Evolutionary conservation across 2,329 filamentous ascomycete genomes (phyloP).

Genomic region (Talaromyces sp.): DNA sequence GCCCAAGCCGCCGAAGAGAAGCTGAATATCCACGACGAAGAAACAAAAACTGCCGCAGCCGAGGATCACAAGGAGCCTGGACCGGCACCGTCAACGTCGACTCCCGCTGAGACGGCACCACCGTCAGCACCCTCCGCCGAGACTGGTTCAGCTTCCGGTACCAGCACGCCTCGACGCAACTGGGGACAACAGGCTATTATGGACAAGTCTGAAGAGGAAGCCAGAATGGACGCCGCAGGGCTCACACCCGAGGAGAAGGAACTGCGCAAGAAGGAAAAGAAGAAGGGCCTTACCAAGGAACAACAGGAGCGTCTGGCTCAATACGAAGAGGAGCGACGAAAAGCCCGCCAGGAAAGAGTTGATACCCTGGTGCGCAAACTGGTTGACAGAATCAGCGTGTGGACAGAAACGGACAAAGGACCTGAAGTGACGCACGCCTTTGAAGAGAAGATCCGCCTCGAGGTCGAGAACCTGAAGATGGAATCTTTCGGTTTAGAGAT

Average conservation of each 20-base stretch:
- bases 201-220: slow-evolving; percentile 78
- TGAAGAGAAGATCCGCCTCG: slow-evolving; percentile 86
- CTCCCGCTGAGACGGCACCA: slow-evolving; percentile 13
- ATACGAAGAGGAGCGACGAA: slow-evolving; percentile 79
- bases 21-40: slow-evolving; percentile 40
- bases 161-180: slow-evolving; percentile 46
- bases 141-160: slow-evolving; percentile 36
- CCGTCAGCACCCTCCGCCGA: slow-evolving; percentile 26
- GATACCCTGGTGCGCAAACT: slow-evolving; percentile 79
- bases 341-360: slow-evolving; percentile 83
- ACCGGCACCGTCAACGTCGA: neutral
- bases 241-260: slow-evolving; percentile 70
- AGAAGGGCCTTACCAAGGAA: slow-evolving; percentile 84
- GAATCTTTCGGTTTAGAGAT: slow-evolving; percentile 97
- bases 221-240: slow-evolving; percentile 58
- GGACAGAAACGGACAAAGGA: slow-evolving; percentile 95
- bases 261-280: slow-evolving; percentile 76
- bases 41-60: slow-evolving; percentile 33
- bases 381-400: slow-evolving; percentile 81
- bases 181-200: slow-evolving; percentile 81
- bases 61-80: neutral
- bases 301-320: slow-evolving; percentile 87
- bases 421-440: slow-evolving; percentile 80
- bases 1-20: slow-evolving; percentile 50
- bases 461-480: slow-evolving; percentile 98